Percentiles rank a stretch among this genome's conserved stretches.
These are phyloP conservation scores for Penicillium atrosanguineum DNA, from an alignment of 495 filamentous ascomycete species.

Conservation along the genomic window DNA sequence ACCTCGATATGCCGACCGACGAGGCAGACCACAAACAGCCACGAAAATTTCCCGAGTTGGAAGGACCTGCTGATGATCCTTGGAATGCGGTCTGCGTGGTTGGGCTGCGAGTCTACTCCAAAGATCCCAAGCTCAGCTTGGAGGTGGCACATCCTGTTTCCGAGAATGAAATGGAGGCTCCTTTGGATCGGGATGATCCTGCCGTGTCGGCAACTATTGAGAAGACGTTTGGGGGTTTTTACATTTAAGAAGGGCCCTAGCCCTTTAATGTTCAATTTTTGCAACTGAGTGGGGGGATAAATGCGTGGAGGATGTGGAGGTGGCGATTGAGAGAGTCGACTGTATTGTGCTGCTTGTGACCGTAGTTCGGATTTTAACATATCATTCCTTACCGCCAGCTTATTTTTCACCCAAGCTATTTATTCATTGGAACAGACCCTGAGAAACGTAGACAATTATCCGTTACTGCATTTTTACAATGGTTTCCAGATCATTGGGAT, in stretches of 20 bases:
- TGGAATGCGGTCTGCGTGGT: constrained; percentile 88
- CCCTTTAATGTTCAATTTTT: neutral
- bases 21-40: constrained; percentile 16
- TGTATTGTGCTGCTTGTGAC: too few relatives aligned
- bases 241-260: neutral
- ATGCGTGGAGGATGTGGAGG: too few relatives aligned
- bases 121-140: constrained; percentile 52
- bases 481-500: too few relatives aligned
- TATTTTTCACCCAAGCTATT: too few relatives aligned
- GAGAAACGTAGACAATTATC: too few relatives aligned
- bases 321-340: too few relatives aligned
- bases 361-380: too few relatives aligned
- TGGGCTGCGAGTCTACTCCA: constrained; percentile 70
- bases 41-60: neutral
- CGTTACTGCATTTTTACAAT: too few relatives aligned
- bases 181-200: constrained; percentile 55
- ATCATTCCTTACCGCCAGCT: too few relatives aligned
- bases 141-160: constrained; percentile 54
- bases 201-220: constrained; percentile 39
- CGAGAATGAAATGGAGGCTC: constrained; percentile 47
- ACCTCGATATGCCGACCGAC: constrained; percentile 44
- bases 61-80: constrained; percentile 46
- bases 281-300: too few relatives aligned
- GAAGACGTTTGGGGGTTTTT: constrained; percentile 20
- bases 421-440: too few relatives aligned